Percentiles rank a stretch among this genome's conserved stretches.
Evolutionary conservation across 2,329 filamentous ascomycete species (phyloP).

Genomic region (Sclerotinia trifoliorum): DNA sequence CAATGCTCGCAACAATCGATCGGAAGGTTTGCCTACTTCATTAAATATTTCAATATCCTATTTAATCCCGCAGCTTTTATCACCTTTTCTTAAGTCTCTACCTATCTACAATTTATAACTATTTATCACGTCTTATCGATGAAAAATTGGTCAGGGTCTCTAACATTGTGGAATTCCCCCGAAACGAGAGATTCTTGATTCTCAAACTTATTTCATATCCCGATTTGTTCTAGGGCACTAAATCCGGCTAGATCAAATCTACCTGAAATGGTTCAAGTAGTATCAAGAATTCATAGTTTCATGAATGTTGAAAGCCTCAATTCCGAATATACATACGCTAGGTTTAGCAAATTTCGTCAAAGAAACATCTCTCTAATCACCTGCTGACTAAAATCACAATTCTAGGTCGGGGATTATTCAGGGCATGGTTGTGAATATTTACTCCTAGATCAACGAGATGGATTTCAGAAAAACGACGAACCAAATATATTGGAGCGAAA

Average conservation of each 20-base stretch:
- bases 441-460: constrained; percentile 72
- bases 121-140: background rate
- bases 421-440: constrained; percentile 88
- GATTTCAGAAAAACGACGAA: constrained; percentile 44
- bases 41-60: background rate
- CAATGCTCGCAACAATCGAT: background rate
- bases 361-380: background rate
- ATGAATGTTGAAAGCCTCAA: background rate
- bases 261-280: background rate
- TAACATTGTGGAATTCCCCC: too few relatives aligned
- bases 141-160: background rate
- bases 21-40: background rate
- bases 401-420: constrained; percentile 69
- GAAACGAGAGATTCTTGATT: background rate
- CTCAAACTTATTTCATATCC: background rate
- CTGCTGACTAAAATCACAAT: constrained; percentile 8
- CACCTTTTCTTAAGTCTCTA: background rate
- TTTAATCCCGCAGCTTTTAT: background rate
- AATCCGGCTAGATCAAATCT: background rate
- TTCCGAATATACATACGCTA: background rate
- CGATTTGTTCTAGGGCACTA: background rate
- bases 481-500: constrained; percentile 44
- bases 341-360: background rate
- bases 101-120: background rate
- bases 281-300: background rate